Evolutionary conservation across 495 filamentous ascomycete species (phyloP).

Genomic region (Penicilliopsis zonata): DNA sequence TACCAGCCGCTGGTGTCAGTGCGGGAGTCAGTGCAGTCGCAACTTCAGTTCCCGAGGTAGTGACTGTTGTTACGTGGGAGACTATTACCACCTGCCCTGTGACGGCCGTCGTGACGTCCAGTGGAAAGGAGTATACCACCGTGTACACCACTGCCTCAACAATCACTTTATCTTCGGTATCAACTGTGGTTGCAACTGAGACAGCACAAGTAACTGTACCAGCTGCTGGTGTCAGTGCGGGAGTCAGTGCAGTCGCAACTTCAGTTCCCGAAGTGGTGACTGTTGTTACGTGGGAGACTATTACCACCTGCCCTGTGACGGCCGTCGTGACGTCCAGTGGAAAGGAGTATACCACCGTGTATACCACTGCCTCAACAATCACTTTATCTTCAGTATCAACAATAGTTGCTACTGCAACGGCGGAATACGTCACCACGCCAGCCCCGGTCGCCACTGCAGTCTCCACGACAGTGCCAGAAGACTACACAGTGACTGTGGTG

Average conservation of each 20-base stretch:
- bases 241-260: background rate
- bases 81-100: slow-evolving; percentile 33
- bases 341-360: slow-evolving; percentile 19
- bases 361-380: no score
- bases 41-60: slow-evolving; percentile 4
- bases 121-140: slow-evolving; percentile 18
- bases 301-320: slow-evolving; percentile 33
- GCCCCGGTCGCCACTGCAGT: slow-evolving; percentile 1
- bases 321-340: slow-evolving; percentile 22
- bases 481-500: slow-evolving; percentile 13
- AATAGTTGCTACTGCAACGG: no score
- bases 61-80: slow-evolving; percentile 20
- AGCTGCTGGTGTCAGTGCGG: no score
- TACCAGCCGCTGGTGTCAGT: no score
- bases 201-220: no score
- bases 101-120: slow-evolving; percentile 23
- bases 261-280: slow-evolving; percentile 9
- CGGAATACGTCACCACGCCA: no score
- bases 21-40: no score
- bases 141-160: slow-evolving; percentile 26
- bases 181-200: slow-evolving; percentile 28
- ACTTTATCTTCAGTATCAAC: no score
- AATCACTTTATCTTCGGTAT: slow-evolving; percentile 23
- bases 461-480: slow-evolving; percentile 4
- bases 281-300: slow-evolving; percentile 23